phyloP scores from a whole-genome alignment of 495 filamentous ascomycete species.

The Massariosphaeria phaeospora region DNA sequence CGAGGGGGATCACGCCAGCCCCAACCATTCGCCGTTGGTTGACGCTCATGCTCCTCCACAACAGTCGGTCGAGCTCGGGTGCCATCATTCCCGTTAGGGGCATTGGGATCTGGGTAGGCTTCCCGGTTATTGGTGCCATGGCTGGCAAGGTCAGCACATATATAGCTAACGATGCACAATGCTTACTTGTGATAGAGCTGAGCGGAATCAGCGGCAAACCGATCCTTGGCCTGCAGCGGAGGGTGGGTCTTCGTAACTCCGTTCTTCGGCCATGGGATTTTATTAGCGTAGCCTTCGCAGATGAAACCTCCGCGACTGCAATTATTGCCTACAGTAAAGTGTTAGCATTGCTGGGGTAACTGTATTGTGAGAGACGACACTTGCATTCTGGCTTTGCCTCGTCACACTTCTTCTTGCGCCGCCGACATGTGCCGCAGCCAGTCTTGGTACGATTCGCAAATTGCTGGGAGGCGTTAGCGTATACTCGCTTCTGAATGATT shows the following conservation, averaged over 20 bases:
- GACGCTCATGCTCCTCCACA: constrained; percentile 43
- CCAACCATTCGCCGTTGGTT: constrained; percentile 18
- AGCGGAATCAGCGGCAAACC: constrained; percentile 41
- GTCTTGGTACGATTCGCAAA: constrained; percentile 98
- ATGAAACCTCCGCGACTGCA: constrained; percentile 87
- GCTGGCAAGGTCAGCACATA: background rate
- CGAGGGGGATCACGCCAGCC: constrained; percentile 23
- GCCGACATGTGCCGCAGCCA: constrained; percentile 90
- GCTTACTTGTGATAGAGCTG: constrained; percentile 30
- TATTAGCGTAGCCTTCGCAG: constrained; percentile 87
- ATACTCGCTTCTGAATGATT: constrained; percentile 8
- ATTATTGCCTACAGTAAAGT: constrained; percentile 64
- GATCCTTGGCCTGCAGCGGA: constrained; percentile 80
- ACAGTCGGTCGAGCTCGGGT: constrained; percentile 44
- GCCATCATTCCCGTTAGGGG: constrained; percentile 23
- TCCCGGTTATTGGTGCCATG: constrained; percentile 29
- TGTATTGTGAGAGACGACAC: constrained; percentile 12
- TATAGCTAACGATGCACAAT: background rate
- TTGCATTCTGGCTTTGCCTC: constrained; percentile 90
- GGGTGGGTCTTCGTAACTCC: constrained; percentile 59
- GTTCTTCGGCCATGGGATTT: constrained; percentile 66
- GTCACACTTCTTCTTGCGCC: constrained; percentile 98
- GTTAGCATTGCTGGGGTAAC: background rate
- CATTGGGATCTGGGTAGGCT: constrained; percentile 17
- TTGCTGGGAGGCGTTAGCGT: constrained; percentile 50